Base-by-base conservation (phyloP, 495 filamentous ascomycete species). In the Platismatia glauca region DNA sequence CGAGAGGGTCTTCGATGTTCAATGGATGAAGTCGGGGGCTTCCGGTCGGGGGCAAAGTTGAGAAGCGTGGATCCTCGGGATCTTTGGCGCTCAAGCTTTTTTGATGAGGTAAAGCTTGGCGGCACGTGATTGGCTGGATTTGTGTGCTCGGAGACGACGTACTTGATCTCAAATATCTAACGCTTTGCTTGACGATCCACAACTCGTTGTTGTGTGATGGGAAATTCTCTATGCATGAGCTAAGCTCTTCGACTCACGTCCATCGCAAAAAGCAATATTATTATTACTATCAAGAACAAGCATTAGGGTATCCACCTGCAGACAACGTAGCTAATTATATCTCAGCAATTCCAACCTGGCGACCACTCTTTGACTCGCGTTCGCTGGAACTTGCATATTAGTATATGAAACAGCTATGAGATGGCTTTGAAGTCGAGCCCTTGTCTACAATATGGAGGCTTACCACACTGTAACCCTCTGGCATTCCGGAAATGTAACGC, bases 1-100 rank as follows among this genome's bases (percentile, higher is more conserved):
- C 20, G 46, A 27, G 38, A 60, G 37, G 55, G 34, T 18, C 16
- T 27, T 27, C 52, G 27, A 41, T 41, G 13, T 46, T 29, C 48
- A 29, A 29, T 27, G 39, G 61, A 55, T 34, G 38, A 16, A n/a
- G 22, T 56, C 34, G 55, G 50, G 16, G 22, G 20, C 18, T 46
- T 57, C 31, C 29, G 33, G 52, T 11, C 11, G 46, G 31, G 22
- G 37, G 29, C 41, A 24, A 18, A 34, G 57, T 31, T 60, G 61
- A 58, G 31, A 61, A 56, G 41, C 57, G 57, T 56, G 62, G 57
- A 55, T 24, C 22, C n/a, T 22, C 31, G 27, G 50, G 57, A 55
- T 24, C 22, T 33, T 22, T 29, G 27, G 50, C 20, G 13, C 38
- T 39, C 3, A 29, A 20, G 31, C 5, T 24, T 27, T 57, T 24